Percentiles rank a stretch among this genome's conserved stretches.
Conservation (phyloP, 2,329 filamentous ascomycete species). For the Ambrosiella cleistominuta region DNA sequence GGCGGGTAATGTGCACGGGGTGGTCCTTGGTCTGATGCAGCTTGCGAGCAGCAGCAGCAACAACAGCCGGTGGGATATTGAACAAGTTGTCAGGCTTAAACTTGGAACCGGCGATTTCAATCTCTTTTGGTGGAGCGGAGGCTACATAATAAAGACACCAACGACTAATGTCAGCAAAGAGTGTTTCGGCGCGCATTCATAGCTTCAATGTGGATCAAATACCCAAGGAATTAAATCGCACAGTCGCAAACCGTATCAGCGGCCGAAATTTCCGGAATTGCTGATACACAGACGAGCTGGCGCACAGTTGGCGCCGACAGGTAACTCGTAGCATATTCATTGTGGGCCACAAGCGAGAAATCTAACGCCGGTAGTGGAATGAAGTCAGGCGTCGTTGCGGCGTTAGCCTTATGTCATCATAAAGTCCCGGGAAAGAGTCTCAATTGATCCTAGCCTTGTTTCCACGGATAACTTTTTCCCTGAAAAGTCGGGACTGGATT, state of each 20-base stretch:
- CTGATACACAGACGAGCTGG: neutral
- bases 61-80: constrained; percentile 63
- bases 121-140: constrained; percentile 12
- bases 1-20: constrained; percentile 74
- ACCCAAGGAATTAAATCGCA: constrained; percentile 5
- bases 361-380: no score
- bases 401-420: no score
- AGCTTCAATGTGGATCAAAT: neutral
- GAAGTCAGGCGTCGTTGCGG: no score
- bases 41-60: constrained; percentile 53
- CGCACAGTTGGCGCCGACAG: neutral
- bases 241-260: neutral
- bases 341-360: no score
- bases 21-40: constrained; percentile 88
- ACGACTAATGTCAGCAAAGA: constrained; percentile 5
- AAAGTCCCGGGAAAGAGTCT: no score
- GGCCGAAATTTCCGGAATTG: neutral
- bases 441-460: no score
- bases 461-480: no score
- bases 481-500: no score
- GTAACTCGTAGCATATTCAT: no score
- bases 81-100: constrained; percentile 66
- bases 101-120: constrained; percentile 43
- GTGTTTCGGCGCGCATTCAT: neutral
- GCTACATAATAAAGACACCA: neutral